Percentiles rank a stretch among this genome's conserved stretches.
These are phyloP conservation scores for Medicago arabica DNA, from an alignment of 306 rosid genomes.

Conservation along the genomic window DNA sequence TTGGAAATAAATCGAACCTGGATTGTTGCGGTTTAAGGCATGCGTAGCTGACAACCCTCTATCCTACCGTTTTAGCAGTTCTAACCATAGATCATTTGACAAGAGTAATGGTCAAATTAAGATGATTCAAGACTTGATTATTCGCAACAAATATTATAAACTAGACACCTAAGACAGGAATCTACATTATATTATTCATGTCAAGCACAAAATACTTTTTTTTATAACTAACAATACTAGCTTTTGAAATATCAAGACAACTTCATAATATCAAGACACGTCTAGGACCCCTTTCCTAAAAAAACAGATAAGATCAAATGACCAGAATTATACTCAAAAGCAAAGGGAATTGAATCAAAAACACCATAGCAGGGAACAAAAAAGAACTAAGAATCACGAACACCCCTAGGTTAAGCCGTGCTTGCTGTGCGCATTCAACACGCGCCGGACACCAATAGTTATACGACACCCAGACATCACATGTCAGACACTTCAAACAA, in stretches of 20 bases:
- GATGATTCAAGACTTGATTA: slow-evolving; percentile 10
- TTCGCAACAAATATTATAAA: slow-evolving; percentile 26
- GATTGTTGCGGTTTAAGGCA: too few relatives aligned
- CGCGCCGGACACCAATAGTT: not conserved
- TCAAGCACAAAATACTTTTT: slow-evolving; percentile 11
- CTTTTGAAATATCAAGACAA: slow-evolving; percentile 9
- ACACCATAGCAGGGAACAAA: not conserved
- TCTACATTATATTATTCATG: slow-evolving; percentile 1
- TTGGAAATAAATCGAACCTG: too few relatives aligned
- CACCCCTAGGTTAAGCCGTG: not conserved
- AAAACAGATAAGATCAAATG: slow-evolving; percentile 27
- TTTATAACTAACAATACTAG: not conserved
- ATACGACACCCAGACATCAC: not conserved
- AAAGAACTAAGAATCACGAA: not conserved
- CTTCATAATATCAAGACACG: slow-evolving; percentile 19
- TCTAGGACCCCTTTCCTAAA: slow-evolving; percentile 2
- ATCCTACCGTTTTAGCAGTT: too few relatives aligned
- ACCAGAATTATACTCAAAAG: slow-evolving; percentile 21
- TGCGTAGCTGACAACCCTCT: too few relatives aligned
- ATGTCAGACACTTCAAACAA: not conserved
- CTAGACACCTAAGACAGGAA: slow-evolving; percentile 10
- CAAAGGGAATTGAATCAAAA: not conserved
- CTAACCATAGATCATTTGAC: too few relatives aligned
- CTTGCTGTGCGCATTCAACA: not conserved
- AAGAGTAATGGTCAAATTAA: too few relatives aligned